A percentile compares a stretch with the other conserved stretches of the same genome.
Conservation (phyloP, 208 protist genomes). For the Trichomonas tenax region DNA sequence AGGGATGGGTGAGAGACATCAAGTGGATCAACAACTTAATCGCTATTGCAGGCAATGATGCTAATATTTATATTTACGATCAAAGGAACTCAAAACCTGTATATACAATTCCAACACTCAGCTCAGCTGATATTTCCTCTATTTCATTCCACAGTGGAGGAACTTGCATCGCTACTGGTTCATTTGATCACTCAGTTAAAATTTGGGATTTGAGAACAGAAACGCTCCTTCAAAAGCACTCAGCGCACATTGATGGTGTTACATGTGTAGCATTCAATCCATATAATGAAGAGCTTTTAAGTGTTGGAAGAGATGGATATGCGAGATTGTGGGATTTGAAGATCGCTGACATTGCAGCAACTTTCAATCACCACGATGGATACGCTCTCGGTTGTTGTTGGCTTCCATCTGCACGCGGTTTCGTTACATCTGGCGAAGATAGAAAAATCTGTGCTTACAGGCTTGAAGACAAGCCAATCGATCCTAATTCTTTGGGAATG, state of each 20-base stretch:
- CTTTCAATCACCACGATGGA: background rate
- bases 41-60: background rate
- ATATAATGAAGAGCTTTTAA: background rate
- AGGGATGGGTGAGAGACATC: background rate
- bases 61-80: background rate
- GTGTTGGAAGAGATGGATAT: conserved; percentile 3
- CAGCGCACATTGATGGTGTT: background rate
- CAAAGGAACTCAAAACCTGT: background rate
- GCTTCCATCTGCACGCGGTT: background rate
- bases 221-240: background rate
- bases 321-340: conserved; percentile 9
- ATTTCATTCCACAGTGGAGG: background rate
- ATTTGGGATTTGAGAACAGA: background rate
- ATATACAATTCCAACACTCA: background rate
- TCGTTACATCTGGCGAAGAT: background rate
- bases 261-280: background rate
- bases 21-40: background rate
- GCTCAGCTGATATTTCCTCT: background rate
- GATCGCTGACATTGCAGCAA: background rate
- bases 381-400: background rate
- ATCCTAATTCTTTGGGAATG: background rate
- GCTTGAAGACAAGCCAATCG: background rate
- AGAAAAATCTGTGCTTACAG: background rate
- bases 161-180: background rate
- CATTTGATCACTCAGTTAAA: background rate